Evolutionary conservation across 2,329 filamentous ascomycete genomes (phyloP).

Genomic region (Scorias spongiosa): DNA sequence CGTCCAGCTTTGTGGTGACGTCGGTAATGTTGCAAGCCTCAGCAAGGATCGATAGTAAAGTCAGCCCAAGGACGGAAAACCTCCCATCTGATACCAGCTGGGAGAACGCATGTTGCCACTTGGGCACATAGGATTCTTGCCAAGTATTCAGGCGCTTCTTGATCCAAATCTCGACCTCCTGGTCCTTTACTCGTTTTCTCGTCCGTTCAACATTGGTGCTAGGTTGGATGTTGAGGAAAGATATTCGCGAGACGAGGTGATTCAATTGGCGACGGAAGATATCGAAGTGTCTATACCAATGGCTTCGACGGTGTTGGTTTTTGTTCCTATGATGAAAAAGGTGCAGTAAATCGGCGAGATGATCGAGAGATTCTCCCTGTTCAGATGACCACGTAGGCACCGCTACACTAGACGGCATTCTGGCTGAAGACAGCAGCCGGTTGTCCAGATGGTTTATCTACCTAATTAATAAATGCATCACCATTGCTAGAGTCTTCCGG

Average conservation of each 20-base stretch:
- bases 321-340: conserved; percentile 70
- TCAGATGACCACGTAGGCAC: neutral
- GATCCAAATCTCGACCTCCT: conserved; percentile 7
- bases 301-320: conserved; percentile 70
- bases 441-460: no score
- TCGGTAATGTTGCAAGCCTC: conserved; percentile 26
- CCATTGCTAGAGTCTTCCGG: no score
- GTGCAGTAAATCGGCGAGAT: conserved; percentile 44
- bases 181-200: conserved; percentile 13
- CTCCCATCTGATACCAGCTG: conserved; percentile 30
- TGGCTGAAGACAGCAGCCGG: no score
- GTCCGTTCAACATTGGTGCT: conserved; percentile 15
- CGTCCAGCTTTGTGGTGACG: conserved; percentile 26
- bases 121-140: conserved; percentile 21
- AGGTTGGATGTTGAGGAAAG: conserved; percentile 10
- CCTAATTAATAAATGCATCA: no score
- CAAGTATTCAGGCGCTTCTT: conserved; percentile 22
- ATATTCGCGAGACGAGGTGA: conserved; percentile 32
- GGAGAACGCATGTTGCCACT: conserved; percentile 24
- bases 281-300: conserved; percentile 68
- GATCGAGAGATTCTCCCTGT: conserved; percentile 8
- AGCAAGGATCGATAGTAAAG: conserved; percentile 27
- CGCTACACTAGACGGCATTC: no score
- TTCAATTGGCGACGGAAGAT: conserved; percentile 53
- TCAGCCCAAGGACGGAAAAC: conserved; percentile 30